A percentile compares a stretch with the other conserved stretches of the same genome.
phyloP scores from a whole-genome alignment of 805 yeast species.

The Saccharomycopsis olivae region DNA sequence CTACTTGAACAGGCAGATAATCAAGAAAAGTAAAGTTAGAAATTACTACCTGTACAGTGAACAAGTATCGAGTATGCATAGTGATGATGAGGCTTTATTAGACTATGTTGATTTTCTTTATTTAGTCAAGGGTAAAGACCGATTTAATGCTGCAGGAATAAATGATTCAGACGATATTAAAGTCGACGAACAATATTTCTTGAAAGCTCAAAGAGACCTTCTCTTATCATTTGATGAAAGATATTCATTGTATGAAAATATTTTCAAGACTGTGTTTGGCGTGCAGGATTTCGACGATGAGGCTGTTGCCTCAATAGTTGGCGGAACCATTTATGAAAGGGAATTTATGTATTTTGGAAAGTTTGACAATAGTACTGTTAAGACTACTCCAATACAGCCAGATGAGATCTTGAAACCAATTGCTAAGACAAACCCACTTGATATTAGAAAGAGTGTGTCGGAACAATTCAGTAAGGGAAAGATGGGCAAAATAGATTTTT shows the following conservation, averaged over 20 bases:
- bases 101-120: conserved; percentile 10
- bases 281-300: conserved; percentile 2
- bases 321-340: conserved; percentile 16
- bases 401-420: too few species aligned
- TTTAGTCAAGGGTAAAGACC: conserved; percentile 3
- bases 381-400: background rate
- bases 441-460: background rate
- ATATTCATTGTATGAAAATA: conserved; percentile 2
- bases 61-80: background rate
- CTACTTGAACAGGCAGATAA: conserved; percentile 11
- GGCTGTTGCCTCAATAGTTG: conserved; percentile 6
- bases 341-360: conserved; percentile 16
- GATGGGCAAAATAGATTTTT: conserved; percentile 3
- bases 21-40: conserved; percentile 1
- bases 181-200: conserved; percentile 2
- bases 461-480: too few species aligned
- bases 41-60: background rate
- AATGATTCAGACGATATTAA: background rate
- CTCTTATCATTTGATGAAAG: conserved; percentile 14
- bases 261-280: conserved; percentile 9
- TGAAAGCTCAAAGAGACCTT: conserved; percentile 3
- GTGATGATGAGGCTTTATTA: background rate
- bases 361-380: background rate
- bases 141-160: background rate
- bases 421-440: background rate